These are phyloP conservation scores for Somion occarium DNA, from an alignment of 1,284 basidiomycete genomes.

Conservation along the genomic window DNA sequence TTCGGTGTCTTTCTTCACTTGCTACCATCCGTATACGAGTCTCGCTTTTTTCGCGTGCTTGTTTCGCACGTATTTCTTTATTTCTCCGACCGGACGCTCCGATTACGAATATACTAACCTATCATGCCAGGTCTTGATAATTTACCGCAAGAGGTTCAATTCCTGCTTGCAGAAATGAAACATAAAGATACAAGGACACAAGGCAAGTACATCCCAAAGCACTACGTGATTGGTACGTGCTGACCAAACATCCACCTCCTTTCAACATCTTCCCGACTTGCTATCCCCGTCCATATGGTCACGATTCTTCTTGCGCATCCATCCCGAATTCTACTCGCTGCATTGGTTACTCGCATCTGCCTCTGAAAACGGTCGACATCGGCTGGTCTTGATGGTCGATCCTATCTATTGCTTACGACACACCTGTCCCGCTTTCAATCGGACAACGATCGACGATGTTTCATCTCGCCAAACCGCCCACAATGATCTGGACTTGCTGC, in stretches of 20 bases:
- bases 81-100: conserved; percentile 7
- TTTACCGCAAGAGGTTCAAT: conserved; percentile 67
- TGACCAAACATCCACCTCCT: background rate
- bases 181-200: conserved; percentile 49
- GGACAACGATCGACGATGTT: background rate
- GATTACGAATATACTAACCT: background rate
- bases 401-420: conserved; percentile 2
- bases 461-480: background rate
- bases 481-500: background rate
- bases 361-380: too few relatives aligned
- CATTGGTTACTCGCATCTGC: too few relatives aligned
- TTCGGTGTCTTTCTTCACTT: too few relatives aligned
- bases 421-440: background rate
- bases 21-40: too few relatives aligned
- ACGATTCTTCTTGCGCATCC: too few relatives aligned
- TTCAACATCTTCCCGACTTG: too few relatives aligned
- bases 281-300: too few relatives aligned
- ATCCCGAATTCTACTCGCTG: too few relatives aligned
- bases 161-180: conserved; percentile 68
- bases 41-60: too few relatives aligned
- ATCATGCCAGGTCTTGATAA: conserved; percentile 61
- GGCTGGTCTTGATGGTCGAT: background rate
- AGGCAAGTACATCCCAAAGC: conserved; percentile 32
- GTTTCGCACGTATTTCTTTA: too few relatives aligned
- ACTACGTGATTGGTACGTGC: background rate